phyloP scores from a whole-genome alignment of 345 rosid species.

The Eucalyptus camaldulensis region DNA sequence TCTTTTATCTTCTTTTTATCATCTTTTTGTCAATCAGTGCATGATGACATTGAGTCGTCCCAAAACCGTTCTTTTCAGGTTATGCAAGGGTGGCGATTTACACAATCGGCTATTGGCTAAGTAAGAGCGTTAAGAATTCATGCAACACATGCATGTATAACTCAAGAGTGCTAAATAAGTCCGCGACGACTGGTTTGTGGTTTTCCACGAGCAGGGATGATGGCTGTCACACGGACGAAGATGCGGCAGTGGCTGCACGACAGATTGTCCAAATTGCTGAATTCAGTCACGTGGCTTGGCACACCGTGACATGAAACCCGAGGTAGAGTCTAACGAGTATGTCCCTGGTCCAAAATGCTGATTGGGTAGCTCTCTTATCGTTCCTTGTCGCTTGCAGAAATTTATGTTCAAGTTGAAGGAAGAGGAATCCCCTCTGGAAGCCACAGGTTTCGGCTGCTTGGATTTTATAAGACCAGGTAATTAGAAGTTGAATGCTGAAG shows the following conservation, averaged over 20 bases:
- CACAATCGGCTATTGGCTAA: constrained; percentile 23
- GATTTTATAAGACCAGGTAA: constrained; percentile 36
- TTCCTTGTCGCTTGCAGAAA: constrained; percentile 3
- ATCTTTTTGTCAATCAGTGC: not conserved
- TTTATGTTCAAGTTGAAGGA: constrained; percentile 29
- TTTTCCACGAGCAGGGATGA: constrained; percentile 11
- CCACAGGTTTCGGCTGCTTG: constrained; percentile 35
- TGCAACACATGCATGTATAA: not conserved
- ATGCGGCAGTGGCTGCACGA: constrained; percentile 69
- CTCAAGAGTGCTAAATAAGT: not conserved
- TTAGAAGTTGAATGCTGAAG: not conserved
- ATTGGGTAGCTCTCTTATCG: not conserved
- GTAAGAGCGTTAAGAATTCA: not conserved
- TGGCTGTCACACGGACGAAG: constrained; percentile 56
- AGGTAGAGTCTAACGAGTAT: constrained; percentile 4
- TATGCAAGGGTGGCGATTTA: constrained; percentile 38
- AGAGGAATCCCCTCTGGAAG: constrained; percentile 27
- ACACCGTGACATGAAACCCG: constrained; percentile 39
- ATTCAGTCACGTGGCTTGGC: constrained; percentile 28
- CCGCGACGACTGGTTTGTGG: not conserved
- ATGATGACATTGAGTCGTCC: not conserved
- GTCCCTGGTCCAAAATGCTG: not conserved
- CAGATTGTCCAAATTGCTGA: constrained; percentile 66
- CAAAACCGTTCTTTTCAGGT: constrained; percentile 1
- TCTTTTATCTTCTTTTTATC: not conserved